A percentile compares a stretch with the other conserved stretches of the same genome.
Conservation (phyloP, 2,329 filamentous ascomycete genomes). For the Neoarthrinium moseri region DNA sequence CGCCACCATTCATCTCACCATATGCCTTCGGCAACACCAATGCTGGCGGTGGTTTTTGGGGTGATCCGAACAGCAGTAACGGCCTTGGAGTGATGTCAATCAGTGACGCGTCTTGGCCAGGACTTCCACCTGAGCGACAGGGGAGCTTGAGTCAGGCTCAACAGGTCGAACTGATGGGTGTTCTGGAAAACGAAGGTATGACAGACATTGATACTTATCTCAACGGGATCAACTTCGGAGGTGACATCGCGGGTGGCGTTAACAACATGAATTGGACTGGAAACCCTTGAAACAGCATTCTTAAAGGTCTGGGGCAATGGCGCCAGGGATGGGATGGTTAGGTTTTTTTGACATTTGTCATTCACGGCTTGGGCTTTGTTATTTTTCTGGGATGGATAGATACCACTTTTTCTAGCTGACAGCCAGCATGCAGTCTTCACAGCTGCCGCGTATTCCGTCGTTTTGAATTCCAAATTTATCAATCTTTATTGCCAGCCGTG, state of each 20-base stretch:
- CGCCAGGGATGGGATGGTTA: neutral
- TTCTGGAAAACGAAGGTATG: slow-evolving; percentile 68
- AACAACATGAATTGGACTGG: neutral
- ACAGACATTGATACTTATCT: slow-evolving; percentile 61
- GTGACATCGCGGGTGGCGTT: neutral
- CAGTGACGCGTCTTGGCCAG: slow-evolving; percentile 19
- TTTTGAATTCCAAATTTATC: too few species aligned
- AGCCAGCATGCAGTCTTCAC: neutral
- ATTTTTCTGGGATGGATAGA: slow-evolving; percentile 1
- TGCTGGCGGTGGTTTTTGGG: slow-evolving; percentile 30
- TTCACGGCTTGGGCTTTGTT: neutral
- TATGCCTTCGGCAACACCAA: slow-evolving; percentile 45
- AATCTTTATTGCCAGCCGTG: too few species aligned
- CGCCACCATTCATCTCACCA: slow-evolving; percentile 51
- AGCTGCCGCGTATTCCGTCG: neutral
- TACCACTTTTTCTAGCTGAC: slow-evolving; percentile 1
- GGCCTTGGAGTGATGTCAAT: slow-evolving; percentile 22
- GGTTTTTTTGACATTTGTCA: neutral
- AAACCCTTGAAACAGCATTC: slow-evolving; percentile 4
- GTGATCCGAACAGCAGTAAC: slow-evolving; percentile 19
- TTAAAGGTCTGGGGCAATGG: neutral
- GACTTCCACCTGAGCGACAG: slow-evolving; percentile 48
- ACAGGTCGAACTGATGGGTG: slow-evolving; percentile 79
- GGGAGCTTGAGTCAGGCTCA: slow-evolving; percentile 77
- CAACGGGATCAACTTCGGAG: slow-evolving; percentile 32